Evolutionary conservation across 1,284 basidiomycete genomes (phyloP), one percentile per base, ranked within the genome.

Genomic region (Entoloma clypeatum): DNA sequence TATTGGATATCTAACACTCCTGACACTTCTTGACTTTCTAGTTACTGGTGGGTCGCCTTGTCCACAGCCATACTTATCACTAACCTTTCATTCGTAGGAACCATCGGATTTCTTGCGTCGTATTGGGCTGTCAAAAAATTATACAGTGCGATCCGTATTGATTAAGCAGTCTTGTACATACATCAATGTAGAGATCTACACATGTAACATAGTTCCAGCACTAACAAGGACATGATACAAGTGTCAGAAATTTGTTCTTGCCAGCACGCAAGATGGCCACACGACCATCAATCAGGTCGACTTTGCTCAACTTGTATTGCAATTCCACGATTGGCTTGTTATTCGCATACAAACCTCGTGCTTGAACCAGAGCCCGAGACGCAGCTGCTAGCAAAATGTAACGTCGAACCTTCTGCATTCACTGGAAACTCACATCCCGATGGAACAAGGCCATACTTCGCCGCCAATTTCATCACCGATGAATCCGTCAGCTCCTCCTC

Each of bases 1-100:
- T 67, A 72, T 98, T 33, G 93, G 94, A 19, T 99, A 98, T 62
- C 72, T 99, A 43, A 74, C 86, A 56, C 72, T 97, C 17, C 77
- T 98, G 41, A 80, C 82, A 10, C 60, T 93, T 10, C 70, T 97
- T 29, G 81, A 91, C 60, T 98, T 96, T 72, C 72, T 97, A 26
- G 74, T 95, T 39, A 92, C 91, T 40, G 92, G 92, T 74, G 62
- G 55, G 69, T 67, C 29, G 28, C 30, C 39, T 7, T 23, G 30
- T 7, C 16, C 40, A 19, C 37, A 38, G 21, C 29, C 14, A 17
- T 24, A 26, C 3, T 9, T 25, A 29, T 7, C 17, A 11, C 13
- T 44, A 19, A 36, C 35, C 43, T 41, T 44, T 48, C 16, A 26
- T 37, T 21, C 30, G 23, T 56, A 83, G 85, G 86, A 36, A 84